Evolutionary conservation across 208 protist genomes (phyloP), one percentile per base, ranked within the genome.

Genomic region (Wallacemonas rigidus): DNA sequence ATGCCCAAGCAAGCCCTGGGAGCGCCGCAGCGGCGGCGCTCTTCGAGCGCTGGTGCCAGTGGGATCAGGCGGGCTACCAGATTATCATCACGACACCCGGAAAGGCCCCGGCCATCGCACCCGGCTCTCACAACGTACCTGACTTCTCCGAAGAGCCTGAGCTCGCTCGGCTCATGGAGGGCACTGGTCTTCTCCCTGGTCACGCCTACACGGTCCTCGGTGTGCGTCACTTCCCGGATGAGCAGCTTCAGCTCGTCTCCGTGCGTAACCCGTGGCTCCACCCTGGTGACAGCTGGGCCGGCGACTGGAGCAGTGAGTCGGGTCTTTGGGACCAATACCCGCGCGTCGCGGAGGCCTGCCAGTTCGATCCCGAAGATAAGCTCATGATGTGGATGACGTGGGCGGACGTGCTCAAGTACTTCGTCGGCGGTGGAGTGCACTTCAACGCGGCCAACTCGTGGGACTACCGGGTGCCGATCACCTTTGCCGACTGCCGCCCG

Each of bases 181-280:
- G 77, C 44, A 91, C 88, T 2, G 80, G 87, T 8, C 75, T 95
- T 35, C 70, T 95, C 40, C 83, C 90, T 65, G 90, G 90, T 17
- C 86, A 95, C 80, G 86, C 88, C 38, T 95, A 92, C 85, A 87
- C 82, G 38, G 76, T 95, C 38, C 56, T 84, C 26, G 78, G 64
- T 14, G 85, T 90, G 50, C 61, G 68, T 17, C 55, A 81, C 65
- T 88, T 88, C 71, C 64, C 75, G 48, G 64, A 83, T 17, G 77
- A 70, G 1, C 69, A 88, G 50, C n/a, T 86, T 9, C 55, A 77
- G 9, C 79, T 95, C 7, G n/a, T 95, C 36, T 76, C 80, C 41
- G 53, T 95, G 43, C 87, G 90, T 71, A 92, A 91, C 74, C 77
- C 89, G 51, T 95, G 88, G 88, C 61, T 73, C 14, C 76, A 70